Conservation (phyloP, 768 basidiomycete genomes). For the Leucosporidium creatinivorum region DNA sequence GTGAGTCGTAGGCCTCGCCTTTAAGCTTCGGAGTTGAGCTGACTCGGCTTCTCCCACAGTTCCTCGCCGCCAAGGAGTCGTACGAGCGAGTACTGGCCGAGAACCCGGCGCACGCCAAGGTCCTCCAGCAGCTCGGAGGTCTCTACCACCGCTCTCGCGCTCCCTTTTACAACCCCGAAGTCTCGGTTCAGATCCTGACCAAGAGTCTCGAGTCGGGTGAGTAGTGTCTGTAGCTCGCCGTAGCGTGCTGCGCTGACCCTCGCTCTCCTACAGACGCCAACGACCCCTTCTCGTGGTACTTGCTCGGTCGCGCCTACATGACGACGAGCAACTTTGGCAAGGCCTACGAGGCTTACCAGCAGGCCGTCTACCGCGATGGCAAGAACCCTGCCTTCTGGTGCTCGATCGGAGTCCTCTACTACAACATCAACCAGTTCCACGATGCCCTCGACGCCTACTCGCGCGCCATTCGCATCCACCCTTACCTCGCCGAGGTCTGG, state of each 20-base stretch:
- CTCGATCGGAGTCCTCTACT: conserved; percentile 96
- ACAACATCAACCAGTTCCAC: conserved; percentile 99
- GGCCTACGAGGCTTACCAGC: conserved; percentile 98
- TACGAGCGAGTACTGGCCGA: conserved; percentile 92
- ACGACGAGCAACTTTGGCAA: conserved; percentile 98
- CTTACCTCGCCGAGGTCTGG: conserved; percentile 91
- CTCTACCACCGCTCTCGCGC: conserved; percentile 93
- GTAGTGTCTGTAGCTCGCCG: conserved; percentile 36
- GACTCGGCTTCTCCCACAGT: conserved; percentile 50
- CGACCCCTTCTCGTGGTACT: conserved; percentile 98
- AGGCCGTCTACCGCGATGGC: conserved; percentile 97
- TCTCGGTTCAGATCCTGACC: conserved; percentile 86
- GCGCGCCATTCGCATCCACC: conserved; percentile 95
- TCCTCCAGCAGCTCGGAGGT: conserved; percentile 96
- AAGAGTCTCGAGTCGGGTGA: conserved; percentile 89
- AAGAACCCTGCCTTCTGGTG: conserved; percentile 99
- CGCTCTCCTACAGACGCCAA: conserved; percentile 59
- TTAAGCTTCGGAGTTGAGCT: neutral
- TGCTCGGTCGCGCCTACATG: conserved; percentile 97
- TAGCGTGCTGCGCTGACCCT: neutral
- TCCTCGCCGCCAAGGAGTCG: conserved; percentile 81
- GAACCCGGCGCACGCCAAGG: conserved; percentile 91
- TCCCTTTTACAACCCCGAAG: conserved; percentile 89
- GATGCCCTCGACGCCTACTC: conserved; percentile 99
- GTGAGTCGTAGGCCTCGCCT: conserved; percentile 47